phyloP scores from a whole-genome alignment of 208 protist genomes.

The Leptomonas pyrrhocoris region DNA sequence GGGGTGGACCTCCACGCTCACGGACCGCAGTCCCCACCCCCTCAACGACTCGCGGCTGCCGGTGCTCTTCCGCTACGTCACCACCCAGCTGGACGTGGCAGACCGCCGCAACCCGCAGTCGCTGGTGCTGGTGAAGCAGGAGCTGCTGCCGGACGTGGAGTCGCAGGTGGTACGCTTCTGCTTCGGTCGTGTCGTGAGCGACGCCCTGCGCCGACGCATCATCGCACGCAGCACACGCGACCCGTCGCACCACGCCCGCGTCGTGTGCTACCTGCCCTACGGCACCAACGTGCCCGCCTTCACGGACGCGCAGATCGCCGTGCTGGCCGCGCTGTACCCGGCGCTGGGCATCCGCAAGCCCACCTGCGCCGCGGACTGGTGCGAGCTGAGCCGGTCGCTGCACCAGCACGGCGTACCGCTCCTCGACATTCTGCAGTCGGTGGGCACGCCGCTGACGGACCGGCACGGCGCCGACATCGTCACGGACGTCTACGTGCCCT shows the following conservation, averaged over 20 bases:
- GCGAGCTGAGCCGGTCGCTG: constrained; percentile 16
- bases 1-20: constrained; percentile 22
- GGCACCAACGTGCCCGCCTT: constrained; percentile 13
- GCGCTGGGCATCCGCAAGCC: constrained; percentile 15
- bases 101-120: not conserved
- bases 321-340: constrained; percentile 25
- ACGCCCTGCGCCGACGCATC: constrained; percentile 17
- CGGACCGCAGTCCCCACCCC: constrained; percentile 13
- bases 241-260: not conserved
- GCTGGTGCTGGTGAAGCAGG: constrained; percentile 16
- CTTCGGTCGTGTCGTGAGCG: constrained; percentile 20
- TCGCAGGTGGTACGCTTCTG: constrained; percentile 17
- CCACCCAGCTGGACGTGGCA: constrained; percentile 7
- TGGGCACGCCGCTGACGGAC: constrained; percentile 16
- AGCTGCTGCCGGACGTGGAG: constrained; percentile 21
- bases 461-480: constrained; percentile 4
- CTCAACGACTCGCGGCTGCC: constrained; percentile 5
- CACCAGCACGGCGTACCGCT: constrained; percentile 25
- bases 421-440: constrained; percentile 19
- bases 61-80: constrained; percentile 13
- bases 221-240: constrained; percentile 1
- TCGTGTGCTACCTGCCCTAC: constrained; percentile 31
- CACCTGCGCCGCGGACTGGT: constrained; percentile 8
- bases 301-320: constrained; percentile 20
- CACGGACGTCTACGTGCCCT: constrained; percentile 23